A percentile compares a stretch with the other conserved stretches of the same genome.
Evolutionary conservation across 225 moss, liverwort and hornwort genomes (phyloP).

Genomic region (Pleurozium schreberi): DNA sequence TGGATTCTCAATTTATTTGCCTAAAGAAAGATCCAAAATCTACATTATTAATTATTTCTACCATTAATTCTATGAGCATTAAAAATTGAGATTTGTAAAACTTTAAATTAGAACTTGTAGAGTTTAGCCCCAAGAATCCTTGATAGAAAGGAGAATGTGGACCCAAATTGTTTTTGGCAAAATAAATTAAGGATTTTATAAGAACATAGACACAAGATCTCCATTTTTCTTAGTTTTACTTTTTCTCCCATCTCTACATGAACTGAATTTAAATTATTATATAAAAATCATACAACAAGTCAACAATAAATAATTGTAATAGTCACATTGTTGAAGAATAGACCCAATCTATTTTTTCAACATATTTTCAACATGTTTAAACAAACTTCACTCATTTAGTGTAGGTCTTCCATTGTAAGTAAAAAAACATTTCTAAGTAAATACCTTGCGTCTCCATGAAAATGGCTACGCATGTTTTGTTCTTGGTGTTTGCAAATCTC

Average conservation of each 20-base stretch:
- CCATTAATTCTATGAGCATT: not conserved
- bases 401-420: fast-evolving
- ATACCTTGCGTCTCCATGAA: too few relatives aligned
- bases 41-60: not conserved
- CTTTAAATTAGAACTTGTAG: not conserved
- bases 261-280: too few relatives aligned
- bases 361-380: not conserved
- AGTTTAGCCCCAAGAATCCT: not conserved
- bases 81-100: not conserved
- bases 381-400: not conserved
- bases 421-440: fast-evolving
- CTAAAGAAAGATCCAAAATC: not conserved
- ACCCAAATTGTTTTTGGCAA: not conserved
- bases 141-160: not conserved
- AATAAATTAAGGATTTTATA: not conserved
- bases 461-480: too few relatives aligned
- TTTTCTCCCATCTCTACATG: not conserved
- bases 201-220: not conserved
- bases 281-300: not conserved
- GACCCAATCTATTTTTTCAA: too few relatives aligned
- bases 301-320: not conserved
- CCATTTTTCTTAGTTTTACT: not conserved
- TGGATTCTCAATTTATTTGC: not conserved
- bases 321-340: not conserved
- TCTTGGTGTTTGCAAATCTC: too few relatives aligned